phyloP scores from a whole-genome alignment of 441 rosid species.

The Gossypium davidsonii region DNA sequence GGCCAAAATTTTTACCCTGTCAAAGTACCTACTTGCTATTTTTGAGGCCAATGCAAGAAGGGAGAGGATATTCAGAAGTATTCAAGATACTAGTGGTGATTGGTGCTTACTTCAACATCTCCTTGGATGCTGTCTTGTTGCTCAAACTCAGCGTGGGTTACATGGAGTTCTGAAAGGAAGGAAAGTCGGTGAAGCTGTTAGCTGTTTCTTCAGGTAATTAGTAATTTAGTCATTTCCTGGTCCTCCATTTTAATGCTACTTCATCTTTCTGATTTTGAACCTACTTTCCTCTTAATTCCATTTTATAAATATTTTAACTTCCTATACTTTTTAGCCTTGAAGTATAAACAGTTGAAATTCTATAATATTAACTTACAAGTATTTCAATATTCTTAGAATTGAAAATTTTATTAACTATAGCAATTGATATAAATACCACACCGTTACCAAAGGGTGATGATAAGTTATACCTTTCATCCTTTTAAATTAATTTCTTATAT shows the following conservation, averaged over 20 bases:
- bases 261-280: neutral
- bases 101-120: conserved; percentile 95
- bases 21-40: conserved; percentile 56
- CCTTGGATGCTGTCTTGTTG: conserved; percentile 86
- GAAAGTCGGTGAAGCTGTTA: conserved; percentile 77
- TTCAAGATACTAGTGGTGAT: conserved; percentile 67
- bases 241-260: neutral
- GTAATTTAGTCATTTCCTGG: neutral
- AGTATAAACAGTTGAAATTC: neutral
- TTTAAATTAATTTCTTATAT: conserved; percentile 1
- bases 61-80: conserved; percentile 65
- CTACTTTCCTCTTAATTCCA: neutral
- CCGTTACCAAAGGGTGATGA: neutral
- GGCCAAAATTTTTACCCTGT: conserved; percentile 9
- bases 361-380: neutral
- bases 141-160: conserved; percentile 61
- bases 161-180: conserved; percentile 57
- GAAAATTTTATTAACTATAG: neutral
- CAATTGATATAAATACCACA: neutral
- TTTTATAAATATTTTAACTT: neutral
- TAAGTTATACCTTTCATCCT: neutral
- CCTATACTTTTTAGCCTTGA: neutral
- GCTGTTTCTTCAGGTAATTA: conserved; percentile 80
- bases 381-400: neutral
- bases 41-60: conserved; percentile 68